Evolutionary conservation across 2,329 filamentous ascomycete genomes (phyloP).

Genomic region (Podosphaera aphanis): DNA sequence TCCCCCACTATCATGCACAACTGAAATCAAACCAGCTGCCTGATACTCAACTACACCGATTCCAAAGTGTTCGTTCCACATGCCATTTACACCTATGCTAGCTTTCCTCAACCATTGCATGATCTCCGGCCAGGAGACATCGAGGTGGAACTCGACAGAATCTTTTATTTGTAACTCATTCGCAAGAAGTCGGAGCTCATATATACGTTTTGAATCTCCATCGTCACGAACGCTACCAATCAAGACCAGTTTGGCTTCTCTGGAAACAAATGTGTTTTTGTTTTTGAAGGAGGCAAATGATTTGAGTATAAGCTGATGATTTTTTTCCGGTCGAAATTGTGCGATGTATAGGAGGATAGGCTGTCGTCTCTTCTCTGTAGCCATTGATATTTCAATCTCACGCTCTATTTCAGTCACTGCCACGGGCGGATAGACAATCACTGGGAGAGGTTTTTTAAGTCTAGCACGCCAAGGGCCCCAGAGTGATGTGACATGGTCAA

Average conservation of each 20-base stretch:
- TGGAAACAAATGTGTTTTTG: conserved; percentile 25
- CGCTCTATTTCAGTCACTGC: conserved; percentile 66
- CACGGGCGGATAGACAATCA: conserved; percentile 75
- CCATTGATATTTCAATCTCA: conserved; percentile 45
- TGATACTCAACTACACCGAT: conserved; percentile 98
- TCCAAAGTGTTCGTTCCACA: conserved; percentile 99
- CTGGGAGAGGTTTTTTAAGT: conserved; percentile 25
- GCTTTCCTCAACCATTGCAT: conserved; percentile 53
- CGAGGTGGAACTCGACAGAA: conserved; percentile 64
- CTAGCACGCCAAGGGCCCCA: conserved; percentile 41
- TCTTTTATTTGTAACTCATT: conserved; percentile 74
- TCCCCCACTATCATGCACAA: conserved; percentile 82
- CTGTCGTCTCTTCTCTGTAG: conserved; percentile 45
- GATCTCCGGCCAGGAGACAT: conserved; percentile 74
- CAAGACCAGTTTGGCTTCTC: conserved; percentile 47
- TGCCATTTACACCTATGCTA: conserved; percentile 79
- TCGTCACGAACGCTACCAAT: conserved; percentile 83
- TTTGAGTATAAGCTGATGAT: conserved; percentile 66
- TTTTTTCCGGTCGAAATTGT: conserved; percentile 94
- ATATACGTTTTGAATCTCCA: conserved; percentile 59
- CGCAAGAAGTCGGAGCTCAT: conserved; percentile 63
- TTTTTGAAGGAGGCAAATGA: conserved; percentile 61
- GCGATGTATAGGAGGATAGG: conserved; percentile 74
- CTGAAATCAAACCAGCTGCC: conserved; percentile 73
- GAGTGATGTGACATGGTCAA: conserved; percentile 53